Conservation (phyloP, 441 rosid genomes). For the Croton setiger region DNA sequence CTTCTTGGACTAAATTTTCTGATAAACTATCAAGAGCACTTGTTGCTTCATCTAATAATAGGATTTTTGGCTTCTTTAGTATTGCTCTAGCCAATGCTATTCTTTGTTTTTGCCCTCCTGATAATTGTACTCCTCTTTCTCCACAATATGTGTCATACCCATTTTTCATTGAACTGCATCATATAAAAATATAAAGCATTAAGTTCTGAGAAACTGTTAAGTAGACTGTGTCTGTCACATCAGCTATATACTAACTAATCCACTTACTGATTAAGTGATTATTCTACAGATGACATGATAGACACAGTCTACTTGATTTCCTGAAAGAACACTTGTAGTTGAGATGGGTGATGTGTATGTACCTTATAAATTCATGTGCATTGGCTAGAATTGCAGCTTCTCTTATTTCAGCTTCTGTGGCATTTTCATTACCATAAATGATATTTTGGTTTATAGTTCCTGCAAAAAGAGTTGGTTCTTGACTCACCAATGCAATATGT, state of each 20-base stretch:
- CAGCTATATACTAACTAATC: no score
- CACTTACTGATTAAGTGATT: not conserved
- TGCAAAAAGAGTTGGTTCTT: conserved; percentile 47
- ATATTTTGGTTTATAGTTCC: conserved; percentile 43
- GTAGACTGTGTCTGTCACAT: no score
- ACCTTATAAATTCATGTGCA: conserved; percentile 52
- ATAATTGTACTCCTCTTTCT: conserved; percentile 45
- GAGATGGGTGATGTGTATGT: not conserved
- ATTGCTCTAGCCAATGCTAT: conserved; percentile 43
- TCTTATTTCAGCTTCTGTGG: conserved; percentile 36
- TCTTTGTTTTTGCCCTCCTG: conserved; percentile 55
- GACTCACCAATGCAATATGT: conserved; percentile 44
- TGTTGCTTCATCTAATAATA: conserved; percentile 42
- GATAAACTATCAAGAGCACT: conserved; percentile 46
- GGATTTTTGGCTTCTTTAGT: conserved; percentile 35
- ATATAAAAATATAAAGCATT: not conserved
- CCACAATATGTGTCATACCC: conserved; percentile 46
- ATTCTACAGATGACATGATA: not conserved
- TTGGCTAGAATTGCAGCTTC: conserved; percentile 45
- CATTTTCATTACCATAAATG: conserved; percentile 34
- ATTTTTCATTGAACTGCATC: conserved; percentile 39
- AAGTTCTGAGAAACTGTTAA: no score
- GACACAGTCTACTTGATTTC: not conserved
- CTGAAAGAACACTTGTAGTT: not conserved
- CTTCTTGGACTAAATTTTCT: conserved; percentile 47